A percentile compares a stretch with the other conserved stretches of the same genome.
Conservation (phyloP, 1,284 basidiomycete species). For the Ceratobasidium sp. region DNA sequence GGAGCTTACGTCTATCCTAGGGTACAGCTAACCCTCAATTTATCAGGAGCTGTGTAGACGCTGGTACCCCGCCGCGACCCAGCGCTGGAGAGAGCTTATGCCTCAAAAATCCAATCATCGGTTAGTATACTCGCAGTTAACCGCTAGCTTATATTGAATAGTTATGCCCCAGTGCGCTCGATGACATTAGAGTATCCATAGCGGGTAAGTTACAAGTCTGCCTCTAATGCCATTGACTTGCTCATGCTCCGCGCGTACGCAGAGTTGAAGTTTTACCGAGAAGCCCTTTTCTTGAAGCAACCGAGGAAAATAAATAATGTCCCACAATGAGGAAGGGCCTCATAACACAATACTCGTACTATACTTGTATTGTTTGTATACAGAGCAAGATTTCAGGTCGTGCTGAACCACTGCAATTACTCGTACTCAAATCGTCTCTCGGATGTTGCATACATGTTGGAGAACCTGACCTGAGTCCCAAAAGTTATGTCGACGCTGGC, state of each 20-base stretch:
- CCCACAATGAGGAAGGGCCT: background rate
- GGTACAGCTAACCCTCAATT: background rate
- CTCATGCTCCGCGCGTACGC: background rate
- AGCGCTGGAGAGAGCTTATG: background rate
- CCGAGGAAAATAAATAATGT: background rate
- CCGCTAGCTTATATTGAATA: background rate
- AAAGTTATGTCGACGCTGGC: background rate
- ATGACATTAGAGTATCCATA: conserved; percentile 29
- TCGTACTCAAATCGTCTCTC: background rate
- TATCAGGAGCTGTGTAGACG: conserved; percentile 25
- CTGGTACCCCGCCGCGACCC: conserved; percentile 11
- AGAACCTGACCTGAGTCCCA: background rate
- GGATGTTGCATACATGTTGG: too few relatives aligned
- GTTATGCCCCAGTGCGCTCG: conserved; percentile 4
- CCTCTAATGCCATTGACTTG: background rate
- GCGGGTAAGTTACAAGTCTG: conserved; percentile 10
- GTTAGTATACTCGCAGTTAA: background rate
- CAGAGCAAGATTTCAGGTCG: background rate
- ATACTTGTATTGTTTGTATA: background rate
- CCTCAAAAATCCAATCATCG: conserved; percentile 12
- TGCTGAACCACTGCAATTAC: too few relatives aligned
- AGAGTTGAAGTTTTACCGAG: conserved; percentile 41
- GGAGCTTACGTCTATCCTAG: background rate
- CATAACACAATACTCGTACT: background rate
- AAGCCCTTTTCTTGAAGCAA: conserved; percentile 1